phyloP scores from a whole-genome alignment of 768 basidiomycete genomes.

The Omphalotus guepiniiformis region DNA sequence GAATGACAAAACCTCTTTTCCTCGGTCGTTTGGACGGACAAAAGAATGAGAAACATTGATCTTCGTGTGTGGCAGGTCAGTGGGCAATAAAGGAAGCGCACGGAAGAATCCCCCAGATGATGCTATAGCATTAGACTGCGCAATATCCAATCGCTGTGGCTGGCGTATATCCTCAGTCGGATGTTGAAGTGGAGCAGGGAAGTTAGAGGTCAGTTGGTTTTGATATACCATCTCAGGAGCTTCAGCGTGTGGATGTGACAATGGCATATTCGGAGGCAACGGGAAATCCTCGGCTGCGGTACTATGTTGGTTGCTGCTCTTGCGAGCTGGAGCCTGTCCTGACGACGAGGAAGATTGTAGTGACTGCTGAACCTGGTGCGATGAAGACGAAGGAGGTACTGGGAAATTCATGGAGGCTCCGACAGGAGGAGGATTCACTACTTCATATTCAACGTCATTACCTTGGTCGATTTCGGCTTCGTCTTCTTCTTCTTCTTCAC shows the following conservation, averaged over 20 bases:
- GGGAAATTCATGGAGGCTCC: background rate
- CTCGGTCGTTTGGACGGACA: slow-evolving; percentile 84
- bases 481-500: slow-evolving; percentile 39
- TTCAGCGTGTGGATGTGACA: slow-evolving; percentile 22
- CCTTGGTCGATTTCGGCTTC: slow-evolving; percentile 37
- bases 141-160: slow-evolving; percentile 3
- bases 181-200: background rate
- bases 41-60: slow-evolving; percentile 75
- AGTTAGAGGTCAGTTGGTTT: slow-evolving; percentile 1
- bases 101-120: slow-evolving; percentile 50
- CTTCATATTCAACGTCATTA: slow-evolving; percentile 26
- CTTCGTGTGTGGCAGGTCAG: slow-evolving; percentile 70
- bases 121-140: slow-evolving; percentile 2
- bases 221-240: slow-evolving; percentile 11
- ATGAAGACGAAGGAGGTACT: slow-evolving; percentile 3
- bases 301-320: slow-evolving; percentile 29
- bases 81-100: slow-evolving; percentile 62
- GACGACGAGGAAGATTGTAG: background rate
- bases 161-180: background rate
- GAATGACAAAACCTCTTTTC: slow-evolving; percentile 91
- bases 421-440: slow-evolving; percentile 7
- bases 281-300: slow-evolving; percentile 50
- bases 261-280: slow-evolving; percentile 34
- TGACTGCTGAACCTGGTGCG: slow-evolving; percentile 6
- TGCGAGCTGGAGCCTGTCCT: slow-evolving; percentile 11